These are phyloP conservation scores for Diospyros lotus DNA, from an alignment of 148 eudicot species.

Conservation along the genomic window DNA sequence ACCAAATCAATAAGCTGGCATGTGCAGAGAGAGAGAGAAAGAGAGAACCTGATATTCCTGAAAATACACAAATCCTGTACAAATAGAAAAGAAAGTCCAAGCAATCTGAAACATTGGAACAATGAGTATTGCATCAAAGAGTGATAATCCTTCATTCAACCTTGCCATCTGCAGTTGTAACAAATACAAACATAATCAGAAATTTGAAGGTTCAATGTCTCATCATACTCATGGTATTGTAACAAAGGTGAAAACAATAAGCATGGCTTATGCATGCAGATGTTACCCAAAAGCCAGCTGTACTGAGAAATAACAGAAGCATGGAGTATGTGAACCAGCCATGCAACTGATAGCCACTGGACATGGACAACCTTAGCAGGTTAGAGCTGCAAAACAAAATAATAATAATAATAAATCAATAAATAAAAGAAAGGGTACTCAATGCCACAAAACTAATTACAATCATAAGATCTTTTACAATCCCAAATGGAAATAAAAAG, in stretches of 20 bases:
- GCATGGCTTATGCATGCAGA: background rate
- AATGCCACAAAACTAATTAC: background rate
- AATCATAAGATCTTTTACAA: background rate
- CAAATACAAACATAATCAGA: constrained; percentile 10
- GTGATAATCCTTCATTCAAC: constrained; percentile 85
- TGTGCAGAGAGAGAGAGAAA: constrained; percentile 2
- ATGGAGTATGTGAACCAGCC: constrained; percentile 93
- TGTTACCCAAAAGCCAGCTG: constrained; percentile 97
- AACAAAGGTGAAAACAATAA: background rate
- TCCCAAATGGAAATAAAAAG: constrained; percentile 1
- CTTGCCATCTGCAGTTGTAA: constrained; percentile 75
- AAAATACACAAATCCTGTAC: constrained; percentile 97
- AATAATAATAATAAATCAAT: background rate
- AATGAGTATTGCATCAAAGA: constrained; percentile 89
- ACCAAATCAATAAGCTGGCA: background rate
- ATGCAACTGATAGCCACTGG: constrained; percentile 73
- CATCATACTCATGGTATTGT: background rate
- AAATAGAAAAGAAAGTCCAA: constrained; percentile 97
- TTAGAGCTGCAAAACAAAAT: constrained; percentile 57
- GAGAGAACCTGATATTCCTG: constrained; percentile 84
- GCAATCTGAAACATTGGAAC: constrained; percentile 98
- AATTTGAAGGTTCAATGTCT: constrained; percentile 4
- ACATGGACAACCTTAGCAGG: constrained; percentile 82
- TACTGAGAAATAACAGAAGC: constrained; percentile 81
- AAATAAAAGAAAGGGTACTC: constrained; percentile 8